Conservation (phyloP, 164 flowering plant genomes). For the Vitis riparia region DNA sequence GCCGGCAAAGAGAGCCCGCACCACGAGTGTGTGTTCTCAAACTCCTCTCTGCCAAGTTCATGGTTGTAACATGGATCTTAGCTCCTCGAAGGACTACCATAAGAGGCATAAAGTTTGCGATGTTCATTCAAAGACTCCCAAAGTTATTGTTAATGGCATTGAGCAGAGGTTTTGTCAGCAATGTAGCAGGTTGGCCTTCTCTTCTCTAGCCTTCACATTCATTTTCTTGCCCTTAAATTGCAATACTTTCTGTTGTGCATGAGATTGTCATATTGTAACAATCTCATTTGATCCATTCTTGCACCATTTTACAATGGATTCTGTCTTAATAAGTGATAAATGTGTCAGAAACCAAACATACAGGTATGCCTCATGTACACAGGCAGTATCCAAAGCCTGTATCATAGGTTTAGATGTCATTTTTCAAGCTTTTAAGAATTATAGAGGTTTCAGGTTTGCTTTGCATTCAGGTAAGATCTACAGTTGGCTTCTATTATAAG, state of each 20-base stretch:
- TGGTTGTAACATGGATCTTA: conserved; percentile 19
- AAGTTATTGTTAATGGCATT: conserved; percentile 22
- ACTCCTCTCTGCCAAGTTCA: conserved; percentile 19
- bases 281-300: too few species aligned
- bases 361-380: too few species aligned
- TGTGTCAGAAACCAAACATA: too few species aligned
- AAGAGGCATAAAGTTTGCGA: conserved; percentile 22
- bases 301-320: too few species aligned
- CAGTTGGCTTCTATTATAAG: too few species aligned
- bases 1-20: background rate
- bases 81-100: conserved; percentile 21
- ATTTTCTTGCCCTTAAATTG: background rate
- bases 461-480: too few species aligned
- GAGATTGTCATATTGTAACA: too few species aligned
- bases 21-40: background rate
- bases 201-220: background rate
- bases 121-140: conserved; percentile 18
- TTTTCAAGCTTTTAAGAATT: too few species aligned
- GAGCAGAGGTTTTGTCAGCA: conserved; percentile 9
- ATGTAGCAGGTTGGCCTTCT: conserved; percentile 10
- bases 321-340: too few species aligned
- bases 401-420: too few species aligned
- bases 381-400: too few species aligned
- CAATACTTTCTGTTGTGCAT: background rate
- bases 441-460: too few species aligned